phyloP scores from a whole-genome alignment of 306 rosid species.

The peach (Prunus persica) region Prunus_persica_NCBIv2 NC_034012.1:13690501-13691000 shows the following conservation, averaged over 20 bases:
- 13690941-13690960: conserved; percentile 20
- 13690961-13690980: conserved; percentile 13
- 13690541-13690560: conserved; percentile 25
- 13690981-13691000: neutral
- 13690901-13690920: conserved; percentile 18
- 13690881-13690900: conserved; percentile 76
- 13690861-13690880: conserved; percentile 82
- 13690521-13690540: conserved; percentile 31
- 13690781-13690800: conserved; percentile 85
- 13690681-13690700: conserved; percentile 33
- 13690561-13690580: conserved; percentile 31
- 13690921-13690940: conserved; percentile 26
- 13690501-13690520: conserved; percentile 35
- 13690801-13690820: conserved; percentile 85
- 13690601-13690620: conserved; percentile 74
- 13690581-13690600: conserved; percentile 71
- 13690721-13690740: conserved; percentile 73
- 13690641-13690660: conserved; percentile 48
- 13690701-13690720: conserved; percentile 58
- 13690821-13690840: conserved; percentile 79
- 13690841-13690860: conserved; percentile 75
- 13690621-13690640: conserved; percentile 87
- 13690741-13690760: conserved; percentile 75
- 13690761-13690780: conserved; percentile 92
- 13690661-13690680: conserved; percentile 42